Percentiles rank a stretch among this genome's conserved stretches.
phyloP scores from a whole-genome alignment of 345 rosid genomes.

The Mallotus nudiflorus region DNA sequence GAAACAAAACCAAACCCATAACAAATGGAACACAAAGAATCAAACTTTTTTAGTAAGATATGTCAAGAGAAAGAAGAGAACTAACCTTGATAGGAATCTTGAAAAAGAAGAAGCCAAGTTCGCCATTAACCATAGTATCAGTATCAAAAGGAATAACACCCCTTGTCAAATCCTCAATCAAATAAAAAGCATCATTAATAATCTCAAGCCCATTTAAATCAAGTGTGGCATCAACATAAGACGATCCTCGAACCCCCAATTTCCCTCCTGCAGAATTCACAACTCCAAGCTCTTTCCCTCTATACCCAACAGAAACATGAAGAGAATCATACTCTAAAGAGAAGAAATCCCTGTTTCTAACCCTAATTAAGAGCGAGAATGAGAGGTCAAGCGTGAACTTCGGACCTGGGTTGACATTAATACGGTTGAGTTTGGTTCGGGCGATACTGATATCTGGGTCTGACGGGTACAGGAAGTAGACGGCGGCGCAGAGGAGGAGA shows the following conservation, averaged over 20 bases:
- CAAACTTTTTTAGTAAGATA: neutral
- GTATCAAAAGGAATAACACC: conserved; percentile 78
- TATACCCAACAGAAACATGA: conserved; percentile 64
- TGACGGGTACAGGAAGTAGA: conserved; percentile 70
- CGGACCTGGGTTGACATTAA: conserved; percentile 48
- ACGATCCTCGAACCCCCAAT: conserved; percentile 60
- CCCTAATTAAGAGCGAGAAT: conserved; percentile 58
- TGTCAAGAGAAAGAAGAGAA: neutral
- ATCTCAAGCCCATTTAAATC: conserved; percentile 71
- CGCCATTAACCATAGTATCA: conserved; percentile 50
- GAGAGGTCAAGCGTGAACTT: conserved; percentile 62
- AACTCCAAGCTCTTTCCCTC: conserved; percentile 74
- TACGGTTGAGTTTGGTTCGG: conserved; percentile 58
- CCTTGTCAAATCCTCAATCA: conserved; percentile 65
- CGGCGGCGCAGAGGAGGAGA: conserved; percentile 49
- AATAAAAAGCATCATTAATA: conserved; percentile 66
- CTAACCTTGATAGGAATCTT: conserved; percentile 65
- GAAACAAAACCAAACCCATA: neutral
- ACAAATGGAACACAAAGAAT: neutral
- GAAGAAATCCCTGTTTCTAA: conserved; percentile 64
- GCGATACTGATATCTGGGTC: conserved; percentile 54
- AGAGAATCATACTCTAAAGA: conserved; percentile 63
- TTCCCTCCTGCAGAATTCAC: conserved; percentile 56
- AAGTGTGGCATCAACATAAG: conserved; percentile 71
- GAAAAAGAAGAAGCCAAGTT: conserved; percentile 58